phyloP scores from a whole-genome alignment of 2,329 filamentous ascomycete genomes.

The Xylariaceae sp. region DNA sequence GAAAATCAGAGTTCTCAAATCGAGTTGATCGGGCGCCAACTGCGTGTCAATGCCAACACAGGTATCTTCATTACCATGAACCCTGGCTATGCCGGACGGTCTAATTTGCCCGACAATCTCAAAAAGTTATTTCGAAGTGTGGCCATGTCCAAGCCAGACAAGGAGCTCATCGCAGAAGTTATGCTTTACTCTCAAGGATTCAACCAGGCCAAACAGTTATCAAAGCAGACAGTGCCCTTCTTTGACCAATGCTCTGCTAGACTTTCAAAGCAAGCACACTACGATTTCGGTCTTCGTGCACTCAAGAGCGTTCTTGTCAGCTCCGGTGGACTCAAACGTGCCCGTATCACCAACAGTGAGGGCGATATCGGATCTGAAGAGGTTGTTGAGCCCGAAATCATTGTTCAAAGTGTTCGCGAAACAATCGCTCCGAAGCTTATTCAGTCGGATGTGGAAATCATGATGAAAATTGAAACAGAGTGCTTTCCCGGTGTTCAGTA shows the following conservation, averaged over 20 bases:
- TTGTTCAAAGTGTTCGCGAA: constrained; percentile 96
- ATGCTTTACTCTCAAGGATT: constrained; percentile 99
- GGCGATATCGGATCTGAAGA: constrained; percentile 61
- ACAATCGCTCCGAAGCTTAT: constrained; percentile 98
- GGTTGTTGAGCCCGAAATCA: constrained; percentile 89
- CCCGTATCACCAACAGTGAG: constrained; percentile 59
- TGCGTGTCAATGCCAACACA: constrained; percentile 86
- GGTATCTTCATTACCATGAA: constrained; percentile 99
- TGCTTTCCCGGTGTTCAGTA: constrained; percentile 94
- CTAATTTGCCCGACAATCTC: constrained; percentile 95
- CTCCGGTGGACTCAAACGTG: constrained; percentile 91
- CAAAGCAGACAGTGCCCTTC: constrained; percentile 95
- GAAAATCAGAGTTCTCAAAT: constrained; percentile 85
- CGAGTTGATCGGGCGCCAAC: constrained; percentile 85
- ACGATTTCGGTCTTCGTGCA: constrained; percentile 96
- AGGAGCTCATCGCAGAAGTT: constrained; percentile 98
- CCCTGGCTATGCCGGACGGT: constrained; percentile 95
- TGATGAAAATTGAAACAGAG: constrained; percentile 75
- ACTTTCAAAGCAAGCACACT: constrained; percentile 95
- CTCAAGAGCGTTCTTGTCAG: constrained; percentile 98
- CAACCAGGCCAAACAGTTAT: constrained; percentile 88
- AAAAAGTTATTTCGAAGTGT: constrained; percentile 99
- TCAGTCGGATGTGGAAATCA: constrained; percentile 81
- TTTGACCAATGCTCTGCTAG: constrained; percentile 82
- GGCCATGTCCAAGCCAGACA: constrained; percentile 99